phyloP scores from a whole-genome alignment of 2,329 filamentous ascomycete species.

The Drechslerella coelobrocha region DNA sequence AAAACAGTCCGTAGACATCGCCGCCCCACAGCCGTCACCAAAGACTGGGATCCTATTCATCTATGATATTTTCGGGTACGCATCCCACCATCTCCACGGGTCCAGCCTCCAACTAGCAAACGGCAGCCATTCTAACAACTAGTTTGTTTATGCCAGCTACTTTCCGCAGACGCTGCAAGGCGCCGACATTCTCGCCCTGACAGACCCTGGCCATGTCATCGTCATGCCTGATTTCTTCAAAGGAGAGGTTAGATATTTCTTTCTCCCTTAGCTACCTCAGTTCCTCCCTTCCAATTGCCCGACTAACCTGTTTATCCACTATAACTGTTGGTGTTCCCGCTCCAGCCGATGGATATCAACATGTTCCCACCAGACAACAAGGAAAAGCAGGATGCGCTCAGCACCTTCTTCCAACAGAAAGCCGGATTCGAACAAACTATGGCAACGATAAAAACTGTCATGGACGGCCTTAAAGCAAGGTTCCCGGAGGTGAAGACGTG shows the following conservation, averaged over 20 bases:
- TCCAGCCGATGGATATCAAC: slow-evolving; percentile 25
- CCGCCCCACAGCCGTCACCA: slow-evolving; percentile 32
- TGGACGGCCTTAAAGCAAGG: slow-evolving; percentile 32
- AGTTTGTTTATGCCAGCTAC: slow-evolving; percentile 3
- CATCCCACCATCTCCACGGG: too few species aligned
- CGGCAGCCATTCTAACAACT: background rate
- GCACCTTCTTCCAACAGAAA: slow-evolving; percentile 24
- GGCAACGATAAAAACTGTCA: slow-evolving; percentile 18
- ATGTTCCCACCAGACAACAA: slow-evolving; percentile 20
- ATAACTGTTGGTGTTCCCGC: background rate
- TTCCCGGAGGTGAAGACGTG: slow-evolving; percentile 30
- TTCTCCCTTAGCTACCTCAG: background rate
- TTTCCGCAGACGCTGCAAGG: slow-evolving; percentile 41
- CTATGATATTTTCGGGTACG: slow-evolving; percentile 44
- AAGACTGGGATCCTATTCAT: slow-evolving; percentile 40
- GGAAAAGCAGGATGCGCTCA: slow-evolving; percentile 17
- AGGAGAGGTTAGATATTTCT: slow-evolving; percentile 62
- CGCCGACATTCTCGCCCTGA: slow-evolving; percentile 41
- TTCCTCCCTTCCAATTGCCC: background rate
- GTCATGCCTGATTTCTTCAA: slow-evolving; percentile 93
- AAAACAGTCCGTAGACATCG: slow-evolving; percentile 18
- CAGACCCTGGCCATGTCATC: slow-evolving; percentile 60
- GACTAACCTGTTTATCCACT: background rate
- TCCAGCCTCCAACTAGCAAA: background rate
- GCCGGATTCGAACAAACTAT: slow-evolving; percentile 9